Base-by-base conservation (phyloP, 371 early-diverging fungal genomes). In the Apophysomyces elegans region DNA sequence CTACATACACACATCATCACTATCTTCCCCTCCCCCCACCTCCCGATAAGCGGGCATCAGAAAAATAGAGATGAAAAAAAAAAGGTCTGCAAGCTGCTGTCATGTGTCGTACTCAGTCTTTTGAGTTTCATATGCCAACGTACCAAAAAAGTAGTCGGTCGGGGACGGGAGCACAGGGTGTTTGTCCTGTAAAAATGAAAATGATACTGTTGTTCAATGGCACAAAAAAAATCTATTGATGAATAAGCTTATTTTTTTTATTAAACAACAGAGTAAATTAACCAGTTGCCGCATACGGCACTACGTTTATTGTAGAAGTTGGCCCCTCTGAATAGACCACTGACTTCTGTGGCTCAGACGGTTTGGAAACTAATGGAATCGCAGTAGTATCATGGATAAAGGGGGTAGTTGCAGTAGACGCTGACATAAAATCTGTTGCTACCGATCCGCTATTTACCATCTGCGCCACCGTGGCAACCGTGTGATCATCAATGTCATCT, bases 401-500 rank as follows among this genome's bases (percentile, higher is more conserved):
- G 5, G 54, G 54, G 21, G 54, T 50, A 9, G 54, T 50, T 4
- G 16, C 21, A 21, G 54, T 11, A 21, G 38, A 59, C 7, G 44
- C 47, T 44, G 45, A 67, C 5, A 46, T 13, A 41, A 41, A 41
- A 41, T 41, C 41, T 9, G 50, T 39, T 5, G 21, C 32, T 38
- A 12, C 21, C 21, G 54, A 50, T 5, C 36, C 62, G 65, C 16
- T 62, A 37, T 67, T 71, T 3, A 71, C 65, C 72, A 67, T 67
- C 16, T 67, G 67, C 26, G 58, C 65, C 11, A 64, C 67, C 6
- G 62, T 60, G 12, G 62, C 67, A 21, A 67, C 63, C 8, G 67
- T 57, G 18, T 57, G 59, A 61, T 67, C 62, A 47, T 71, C 68
- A 11, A 58, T 9, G 26, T 73, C 73, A 11, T 45, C 58, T 9